These are phyloP conservation scores for Thermothelomyces thermophilus DNA, from an alignment of 2,329 filamentous ascomycete species.

Conservation along the genomic window DNA sequence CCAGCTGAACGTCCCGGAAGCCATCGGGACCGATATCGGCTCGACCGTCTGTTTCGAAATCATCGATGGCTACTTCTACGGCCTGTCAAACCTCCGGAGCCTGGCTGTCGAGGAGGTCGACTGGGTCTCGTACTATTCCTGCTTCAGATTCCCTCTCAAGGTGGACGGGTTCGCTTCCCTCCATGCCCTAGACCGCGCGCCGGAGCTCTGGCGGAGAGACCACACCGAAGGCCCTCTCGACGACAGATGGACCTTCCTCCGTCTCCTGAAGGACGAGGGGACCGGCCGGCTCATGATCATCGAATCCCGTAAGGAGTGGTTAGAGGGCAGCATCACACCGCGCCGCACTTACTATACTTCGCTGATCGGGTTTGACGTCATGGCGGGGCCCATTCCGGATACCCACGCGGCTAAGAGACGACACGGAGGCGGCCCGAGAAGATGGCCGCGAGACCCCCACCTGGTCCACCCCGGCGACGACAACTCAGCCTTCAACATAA, in stretches of 20 bases:
- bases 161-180: constrained; percentile 34
- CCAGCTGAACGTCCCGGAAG: constrained; percentile 47
- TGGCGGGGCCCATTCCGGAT: neutral
- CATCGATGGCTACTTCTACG: constrained; percentile 59
- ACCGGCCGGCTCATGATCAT: constrained; percentile 55
- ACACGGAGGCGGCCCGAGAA: constrained; percentile 1
- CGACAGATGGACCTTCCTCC: constrained; percentile 64
- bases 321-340: constrained; percentile 44
- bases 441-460: constrained; percentile 32
- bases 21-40: constrained; percentile 59
- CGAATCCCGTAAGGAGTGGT: constrained; percentile 65
- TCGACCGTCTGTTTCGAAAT: constrained; percentile 67
- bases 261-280: constrained; percentile 52
- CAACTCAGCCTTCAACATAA: constrained; percentile 38
- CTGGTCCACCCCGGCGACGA: constrained; percentile 45
- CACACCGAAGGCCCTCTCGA: constrained; percentile 66
- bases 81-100: constrained; percentile 58
- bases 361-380: constrained; percentile 38
- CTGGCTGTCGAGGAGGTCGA: constrained; percentile 57
- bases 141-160: constrained; percentile 54
- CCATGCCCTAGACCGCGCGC: constrained; percentile 37
- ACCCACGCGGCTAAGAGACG: neutral
- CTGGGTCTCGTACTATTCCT: constrained; percentile 64
- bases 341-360: constrained; percentile 61
- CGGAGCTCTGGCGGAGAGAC: constrained; percentile 56